Conservation (phyloP, 345 rosid genomes). For the Laguncularia racemosa region DNA sequence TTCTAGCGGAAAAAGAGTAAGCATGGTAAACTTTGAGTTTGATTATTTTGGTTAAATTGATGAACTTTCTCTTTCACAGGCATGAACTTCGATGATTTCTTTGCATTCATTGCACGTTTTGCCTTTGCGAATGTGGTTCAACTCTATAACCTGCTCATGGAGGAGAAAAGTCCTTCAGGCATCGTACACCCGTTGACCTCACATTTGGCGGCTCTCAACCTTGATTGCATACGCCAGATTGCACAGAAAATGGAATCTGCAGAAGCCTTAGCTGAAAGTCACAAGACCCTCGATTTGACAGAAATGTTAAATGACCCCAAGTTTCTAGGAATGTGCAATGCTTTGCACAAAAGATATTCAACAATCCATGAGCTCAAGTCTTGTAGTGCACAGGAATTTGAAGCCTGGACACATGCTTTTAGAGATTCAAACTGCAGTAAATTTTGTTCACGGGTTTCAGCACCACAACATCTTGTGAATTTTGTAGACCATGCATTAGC, state of each 20-base stretch:
- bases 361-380: slow-evolving; percentile 32
- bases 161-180: slow-evolving; percentile 14
- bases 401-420: slow-evolving; percentile 18
- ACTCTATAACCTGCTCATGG: slow-evolving; percentile 17
- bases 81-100: slow-evolving; percentile 77
- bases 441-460: slow-evolving; percentile 21
- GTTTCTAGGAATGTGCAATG: slow-evolving; percentile 40
- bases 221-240: slow-evolving; percentile 32
- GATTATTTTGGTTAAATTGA: neutral
- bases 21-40: neutral
- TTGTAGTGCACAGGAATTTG: slow-evolving; percentile 15
- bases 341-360: slow-evolving; percentile 38
- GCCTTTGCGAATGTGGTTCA: slow-evolving; percentile 47
- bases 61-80: slow-evolving; percentile 35
- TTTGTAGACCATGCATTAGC: slow-evolving; percentile 28
- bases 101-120: slow-evolving; percentile 49
- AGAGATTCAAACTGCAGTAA: slow-evolving; percentile 11
- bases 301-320: slow-evolving; percentile 36
- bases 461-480: slow-evolving; percentile 50
- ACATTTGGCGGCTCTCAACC: slow-evolving; percentile 37
- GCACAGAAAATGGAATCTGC: slow-evolving; percentile 43
- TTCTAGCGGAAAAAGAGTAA: neutral
- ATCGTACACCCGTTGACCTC: slow-evolving; percentile 25
- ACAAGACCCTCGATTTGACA: slow-evolving; percentile 29
- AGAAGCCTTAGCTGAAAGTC: slow-evolving; percentile 25